A percentile compares a stretch with the other conserved stretches of the same genome.
Evolutionary conservation across 2,329 filamentous ascomycete genomes (phyloP).

Genomic region (Fusarium gaditjirri): DNA sequence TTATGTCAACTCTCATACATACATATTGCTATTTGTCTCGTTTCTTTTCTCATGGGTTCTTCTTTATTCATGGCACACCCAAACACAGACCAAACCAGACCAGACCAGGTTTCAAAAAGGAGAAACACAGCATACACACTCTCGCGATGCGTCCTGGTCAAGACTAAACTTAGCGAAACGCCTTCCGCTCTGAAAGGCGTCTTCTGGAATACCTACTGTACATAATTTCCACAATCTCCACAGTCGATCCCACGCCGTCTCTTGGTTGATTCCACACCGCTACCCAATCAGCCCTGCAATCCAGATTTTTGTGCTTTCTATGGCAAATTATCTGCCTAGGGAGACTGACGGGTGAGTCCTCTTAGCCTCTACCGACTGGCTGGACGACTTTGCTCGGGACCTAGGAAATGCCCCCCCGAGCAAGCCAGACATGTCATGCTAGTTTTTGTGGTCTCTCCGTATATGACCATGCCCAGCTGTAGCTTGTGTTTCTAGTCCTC

Average conservation of each 20-base stretch:
- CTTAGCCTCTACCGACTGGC: slow-evolving; percentile 35
- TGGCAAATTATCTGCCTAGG: slow-evolving; percentile 31
- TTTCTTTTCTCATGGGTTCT: slow-evolving; percentile 7
- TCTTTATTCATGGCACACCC: background rate
- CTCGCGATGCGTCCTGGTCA: slow-evolving; percentile 15
- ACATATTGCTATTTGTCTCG: slow-evolving; percentile 7
- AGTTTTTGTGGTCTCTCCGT: background rate
- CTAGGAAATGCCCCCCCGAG: slow-evolving; percentile 23
- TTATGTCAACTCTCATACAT: background rate
- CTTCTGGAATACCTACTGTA: slow-evolving; percentile 36
- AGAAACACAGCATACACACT: slow-evolving; percentile 5
- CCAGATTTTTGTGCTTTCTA: slow-evolving; percentile 9
- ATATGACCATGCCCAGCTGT: background rate
- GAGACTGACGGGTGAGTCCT: background rate
- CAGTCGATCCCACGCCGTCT: slow-evolving; percentile 33
- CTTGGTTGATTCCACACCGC: slow-evolving; percentile 35
- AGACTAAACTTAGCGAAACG: slow-evolving; percentile 16
- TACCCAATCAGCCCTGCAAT: slow-evolving; percentile 44
- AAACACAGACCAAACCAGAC: background rate
- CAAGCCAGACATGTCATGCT: background rate
- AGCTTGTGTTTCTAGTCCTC: background rate
- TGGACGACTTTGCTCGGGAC: slow-evolving; percentile 30
- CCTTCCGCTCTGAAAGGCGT: slow-evolving; percentile 16
- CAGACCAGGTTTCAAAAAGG: slow-evolving; percentile 10
- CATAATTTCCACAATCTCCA: slow-evolving; percentile 41